Conservation (phyloP, 306 rosid species). For the Argentina anserina region DNA sequence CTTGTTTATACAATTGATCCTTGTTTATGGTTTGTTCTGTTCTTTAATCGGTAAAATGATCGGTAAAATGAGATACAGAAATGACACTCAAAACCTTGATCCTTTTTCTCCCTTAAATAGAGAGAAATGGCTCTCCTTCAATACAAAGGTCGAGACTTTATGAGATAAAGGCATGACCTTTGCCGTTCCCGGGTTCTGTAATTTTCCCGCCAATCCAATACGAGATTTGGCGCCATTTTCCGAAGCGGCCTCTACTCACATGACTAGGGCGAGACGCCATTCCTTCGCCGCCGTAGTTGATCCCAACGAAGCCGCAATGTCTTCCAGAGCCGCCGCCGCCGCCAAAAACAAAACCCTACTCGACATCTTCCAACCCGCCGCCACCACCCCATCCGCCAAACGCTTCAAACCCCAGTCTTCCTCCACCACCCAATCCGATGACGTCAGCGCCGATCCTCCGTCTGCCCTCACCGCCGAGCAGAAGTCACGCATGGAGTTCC, state of each 20-base stretch:
- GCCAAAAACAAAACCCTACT: conserved; percentile 43
- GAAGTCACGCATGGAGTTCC: conserved; percentile 55
- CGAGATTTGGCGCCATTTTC: conserved; percentile 1
- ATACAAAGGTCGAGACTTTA: too few relatives aligned
- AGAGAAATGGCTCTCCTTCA: not conserved
- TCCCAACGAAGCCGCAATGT: conserved; percentile 18
- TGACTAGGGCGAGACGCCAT: not conserved
- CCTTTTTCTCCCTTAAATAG: too few relatives aligned
- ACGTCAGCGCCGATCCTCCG: not conserved
- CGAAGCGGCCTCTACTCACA: not conserved
- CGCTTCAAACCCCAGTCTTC: conserved; percentile 18
- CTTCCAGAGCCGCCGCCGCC: conserved; percentile 25
- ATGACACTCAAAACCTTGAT: too few relatives aligned
- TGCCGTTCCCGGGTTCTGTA: not conserved
- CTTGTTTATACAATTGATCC: too few relatives aligned
- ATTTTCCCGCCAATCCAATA: conserved; percentile 3
- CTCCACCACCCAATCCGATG: not conserved
- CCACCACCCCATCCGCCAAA: conserved; percentile 5
- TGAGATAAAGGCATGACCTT: not conserved
- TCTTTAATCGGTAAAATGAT: too few relatives aligned
- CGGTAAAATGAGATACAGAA: too few relatives aligned
- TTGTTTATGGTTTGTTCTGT: too few relatives aligned
- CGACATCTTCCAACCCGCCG: conserved; percentile 40
- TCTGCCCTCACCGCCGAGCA: conserved; percentile 31
- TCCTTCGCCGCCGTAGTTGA: not conserved